Conservation (phyloP, 1,284 basidiomycete species). For the Fomitopsis betulina region DNA sequence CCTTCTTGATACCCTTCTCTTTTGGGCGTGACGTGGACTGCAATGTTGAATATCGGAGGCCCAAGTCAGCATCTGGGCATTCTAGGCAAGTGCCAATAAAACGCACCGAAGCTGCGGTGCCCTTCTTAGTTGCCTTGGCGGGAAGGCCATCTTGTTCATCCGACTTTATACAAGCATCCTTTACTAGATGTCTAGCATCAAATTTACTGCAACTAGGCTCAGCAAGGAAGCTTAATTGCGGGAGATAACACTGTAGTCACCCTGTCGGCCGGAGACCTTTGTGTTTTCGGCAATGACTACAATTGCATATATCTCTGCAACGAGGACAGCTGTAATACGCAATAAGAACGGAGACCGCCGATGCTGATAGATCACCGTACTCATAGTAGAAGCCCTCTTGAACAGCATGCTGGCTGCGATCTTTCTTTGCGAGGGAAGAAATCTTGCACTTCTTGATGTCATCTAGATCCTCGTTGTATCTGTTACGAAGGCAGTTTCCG, state of each 20-base stretch:
- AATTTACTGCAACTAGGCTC: not conserved
- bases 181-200: too few relatives aligned
- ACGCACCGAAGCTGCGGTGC: not conserved
- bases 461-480: constrained; percentile 53
- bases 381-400: constrained; percentile 46
- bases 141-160: too few relatives aligned
- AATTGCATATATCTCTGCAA: constrained; percentile 64
- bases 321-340: constrained; percentile 52
- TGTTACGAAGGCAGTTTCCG: constrained; percentile 57
- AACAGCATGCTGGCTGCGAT: constrained; percentile 31
- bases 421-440: constrained; percentile 15
- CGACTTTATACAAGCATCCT: not conserved
- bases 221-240: not conserved
- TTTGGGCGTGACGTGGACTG: not conserved
- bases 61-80: not conserved
- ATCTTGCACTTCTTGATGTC: constrained; percentile 33
- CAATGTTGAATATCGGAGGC: too few relatives aligned
- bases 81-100: not conserved
- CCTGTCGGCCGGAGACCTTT: constrained; percentile 56
- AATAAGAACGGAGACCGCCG: not conserved
- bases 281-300: constrained; percentile 55
- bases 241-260: constrained; percentile 27
- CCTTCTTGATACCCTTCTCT: not conserved
- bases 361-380: constrained; percentile 31
- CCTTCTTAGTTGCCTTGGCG: not conserved